Evolutionary conservation across 2,329 filamentous ascomycete genomes (phyloP).

Genomic region (Fusarium camptoceras): DNA sequence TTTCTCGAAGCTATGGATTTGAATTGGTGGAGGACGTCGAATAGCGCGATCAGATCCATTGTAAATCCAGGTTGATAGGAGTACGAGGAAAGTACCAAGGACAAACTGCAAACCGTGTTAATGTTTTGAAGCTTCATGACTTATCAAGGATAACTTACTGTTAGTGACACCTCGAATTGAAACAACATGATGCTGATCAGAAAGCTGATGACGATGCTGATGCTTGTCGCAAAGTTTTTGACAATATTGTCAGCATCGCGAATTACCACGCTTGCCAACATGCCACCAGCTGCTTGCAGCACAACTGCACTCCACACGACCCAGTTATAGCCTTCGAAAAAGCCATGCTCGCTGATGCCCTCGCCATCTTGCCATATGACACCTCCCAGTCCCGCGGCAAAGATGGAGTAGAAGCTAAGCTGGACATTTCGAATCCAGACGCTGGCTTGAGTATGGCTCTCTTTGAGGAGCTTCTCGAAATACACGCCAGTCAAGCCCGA

Average conservation of each 20-base stretch:
- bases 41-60: slow-evolving; percentile 71
- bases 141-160: slow-evolving; percentile 65
- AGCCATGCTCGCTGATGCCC: slow-evolving; percentile 84
- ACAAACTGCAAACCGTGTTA: slow-evolving; percentile 71
- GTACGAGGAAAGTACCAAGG: slow-evolving; percentile 80
- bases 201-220: slow-evolving; percentile 90
- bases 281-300: slow-evolving; percentile 85
- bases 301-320: slow-evolving; percentile 88
- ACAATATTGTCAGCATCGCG: slow-evolving; percentile 75
- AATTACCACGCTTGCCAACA: slow-evolving; percentile 69
- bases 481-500: slow-evolving; percentile 89
- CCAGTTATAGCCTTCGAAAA: slow-evolving; percentile 95
- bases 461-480: slow-evolving; percentile 92
- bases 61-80: slow-evolving; percentile 88
- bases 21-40: slow-evolving; percentile 71
- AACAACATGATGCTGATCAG: slow-evolving; percentile 89
- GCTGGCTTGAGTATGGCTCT: slow-evolving; percentile 78
- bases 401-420: slow-evolving; percentile 91
- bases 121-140: not conserved
- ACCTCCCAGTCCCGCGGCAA: slow-evolving; percentile 87
- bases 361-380: slow-evolving; percentile 89
- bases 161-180: slow-evolving; percentile 77
- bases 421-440: slow-evolving; percentile 97
- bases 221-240: slow-evolving; percentile 93
- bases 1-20: slow-evolving; percentile 82